Evolutionary conservation across 768 basidiomycete genomes (phyloP).

Genomic region (Amanita thiersii): DNA sequence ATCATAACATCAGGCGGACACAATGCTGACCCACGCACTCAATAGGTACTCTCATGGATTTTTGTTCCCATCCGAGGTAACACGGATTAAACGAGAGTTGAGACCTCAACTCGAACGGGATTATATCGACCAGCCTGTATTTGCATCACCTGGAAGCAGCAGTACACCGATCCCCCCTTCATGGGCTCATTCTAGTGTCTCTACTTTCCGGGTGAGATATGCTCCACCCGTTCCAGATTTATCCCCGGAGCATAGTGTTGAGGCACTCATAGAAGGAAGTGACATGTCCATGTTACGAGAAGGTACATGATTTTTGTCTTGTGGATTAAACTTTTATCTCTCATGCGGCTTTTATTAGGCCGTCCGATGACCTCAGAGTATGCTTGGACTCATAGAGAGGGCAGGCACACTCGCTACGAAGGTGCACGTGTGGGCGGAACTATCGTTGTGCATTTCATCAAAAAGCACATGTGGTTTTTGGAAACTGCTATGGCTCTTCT

Average conservation of each 20-base stretch:
- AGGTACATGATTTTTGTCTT: constrained; percentile 29
- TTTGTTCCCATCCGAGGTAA: constrained; percentile 84
- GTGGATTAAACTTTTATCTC: not conserved
- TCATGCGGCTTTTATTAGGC: constrained; percentile 25
- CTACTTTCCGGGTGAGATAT: constrained; percentile 77
- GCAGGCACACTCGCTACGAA: constrained; percentile 54
- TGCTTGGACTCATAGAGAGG: constrained; percentile 71
- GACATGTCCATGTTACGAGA: constrained; percentile 67
- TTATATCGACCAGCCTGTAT: constrained; percentile 24
- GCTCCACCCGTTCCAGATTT: constrained; percentile 59
- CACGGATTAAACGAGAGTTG: constrained; percentile 54
- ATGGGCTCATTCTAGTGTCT: constrained; percentile 80
- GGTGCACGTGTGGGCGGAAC: constrained; percentile 81
- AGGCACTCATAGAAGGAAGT: constrained; percentile 91
- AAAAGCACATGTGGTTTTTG: constrained; percentile 93
- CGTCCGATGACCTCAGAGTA: constrained; percentile 50
- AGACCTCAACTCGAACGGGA: constrained; percentile 39
- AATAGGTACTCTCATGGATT: constrained; percentile 88
- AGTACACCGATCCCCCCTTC: constrained; percentile 40
- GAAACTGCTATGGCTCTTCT: constrained; percentile 88
- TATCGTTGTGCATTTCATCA: constrained; percentile 94
- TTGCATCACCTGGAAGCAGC: constrained; percentile 18
- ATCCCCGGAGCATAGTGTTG: constrained; percentile 63
- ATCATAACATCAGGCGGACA: constrained; percentile 5
- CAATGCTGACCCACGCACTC: constrained; percentile 8